Percentiles rank a stretch among this genome's conserved stretches.
These are phyloP conservation scores for Aethionema arabicum DNA, from an alignment of 345 rosid species.

Conservation along the genomic window DNA sequence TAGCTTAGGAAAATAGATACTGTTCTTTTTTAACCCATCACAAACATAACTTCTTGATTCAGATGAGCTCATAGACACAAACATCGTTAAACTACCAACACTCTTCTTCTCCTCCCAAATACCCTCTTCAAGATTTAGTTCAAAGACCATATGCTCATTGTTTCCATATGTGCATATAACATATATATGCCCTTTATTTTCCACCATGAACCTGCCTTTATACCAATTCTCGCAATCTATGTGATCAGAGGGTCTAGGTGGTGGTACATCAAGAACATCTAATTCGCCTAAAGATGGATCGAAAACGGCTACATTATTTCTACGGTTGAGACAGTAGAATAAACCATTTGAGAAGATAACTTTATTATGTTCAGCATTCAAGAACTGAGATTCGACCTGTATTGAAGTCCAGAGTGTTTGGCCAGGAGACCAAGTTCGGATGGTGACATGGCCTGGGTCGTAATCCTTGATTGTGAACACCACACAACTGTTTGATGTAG, in stretches of 20 bases:
- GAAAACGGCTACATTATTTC: constrained; percentile 18
- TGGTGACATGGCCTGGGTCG: constrained; percentile 60
- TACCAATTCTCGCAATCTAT: constrained; percentile 16
- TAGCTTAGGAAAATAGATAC: constrained; percentile 24
- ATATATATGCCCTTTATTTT: constrained; percentile 12
- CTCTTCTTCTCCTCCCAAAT: constrained; percentile 26
- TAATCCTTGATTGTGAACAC: constrained; percentile 57
- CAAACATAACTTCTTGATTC: constrained; percentile 29
- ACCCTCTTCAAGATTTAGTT: constrained; percentile 19
- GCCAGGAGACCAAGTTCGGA: constrained; percentile 63
- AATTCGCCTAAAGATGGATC: constrained; percentile 27
- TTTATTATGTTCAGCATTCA: constrained; percentile 20
- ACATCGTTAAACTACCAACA: constrained; percentile 23
- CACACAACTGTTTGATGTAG: constrained; percentile 53
- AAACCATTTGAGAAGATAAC: constrained; percentile 28
- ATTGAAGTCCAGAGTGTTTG: constrained; percentile 49
- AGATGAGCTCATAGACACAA: constrained; percentile 25
- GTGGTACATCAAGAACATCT: constrained; percentile 17
- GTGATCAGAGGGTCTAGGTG: constrained; percentile 16
- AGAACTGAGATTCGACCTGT: constrained; percentile 29
- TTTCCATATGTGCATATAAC: constrained; percentile 19
- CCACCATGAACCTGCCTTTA: constrained; percentile 24
- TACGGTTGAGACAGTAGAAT: constrained; percentile 32
- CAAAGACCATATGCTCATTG: constrained; percentile 25
- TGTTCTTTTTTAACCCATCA: constrained; percentile 16